Percentiles rank a stretch among this genome's conserved stretches.
phyloP scores from a whole-genome alignment of 2,329 filamentous ascomycete genomes.

The Hypoxylon sp. region DNA sequence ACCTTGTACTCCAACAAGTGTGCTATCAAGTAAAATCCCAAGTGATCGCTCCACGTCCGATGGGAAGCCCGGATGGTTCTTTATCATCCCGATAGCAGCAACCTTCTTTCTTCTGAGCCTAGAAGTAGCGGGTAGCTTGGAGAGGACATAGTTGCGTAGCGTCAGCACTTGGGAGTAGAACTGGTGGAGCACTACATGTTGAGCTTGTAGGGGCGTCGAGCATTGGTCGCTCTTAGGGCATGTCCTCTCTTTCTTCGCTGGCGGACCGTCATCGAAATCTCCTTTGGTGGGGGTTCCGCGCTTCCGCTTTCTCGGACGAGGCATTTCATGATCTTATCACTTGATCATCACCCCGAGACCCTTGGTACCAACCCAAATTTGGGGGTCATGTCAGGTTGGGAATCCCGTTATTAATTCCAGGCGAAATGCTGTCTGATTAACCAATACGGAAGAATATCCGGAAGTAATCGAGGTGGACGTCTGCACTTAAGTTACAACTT shows the following conservation, averaged over 20 bases:
- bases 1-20: constrained; percentile 70
- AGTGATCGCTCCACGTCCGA: constrained; percentile 59
- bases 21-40: constrained; percentile 73
- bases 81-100: constrained; percentile 56
- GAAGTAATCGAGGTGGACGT: neutral
- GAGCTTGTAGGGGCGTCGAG: constrained; percentile 43
- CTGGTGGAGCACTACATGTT: constrained; percentile 74
- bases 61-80: constrained; percentile 28
- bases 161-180: constrained; percentile 76
- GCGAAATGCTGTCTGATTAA: neutral
- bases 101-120: constrained; percentile 71
- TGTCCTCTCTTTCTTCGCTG: constrained; percentile 40
- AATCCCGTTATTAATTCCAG: constrained; percentile 1
- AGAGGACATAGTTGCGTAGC: constrained; percentile 77
- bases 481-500: neutral
- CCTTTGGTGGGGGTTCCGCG: constrained; percentile 26
- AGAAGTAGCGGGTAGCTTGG: constrained; percentile 74
- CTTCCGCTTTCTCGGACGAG: constrained; percentile 49
- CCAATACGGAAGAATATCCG: neutral
- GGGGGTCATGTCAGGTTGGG: constrained; percentile 8
- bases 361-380: neutral
- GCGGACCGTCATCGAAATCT: constrained; percentile 25
- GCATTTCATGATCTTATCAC: constrained; percentile 40
- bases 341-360: neutral
- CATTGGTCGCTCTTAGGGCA: constrained; percentile 9